Conservation (phyloP, 1,284 basidiomycete genomes). For the Pholiota adiposa region DNA sequence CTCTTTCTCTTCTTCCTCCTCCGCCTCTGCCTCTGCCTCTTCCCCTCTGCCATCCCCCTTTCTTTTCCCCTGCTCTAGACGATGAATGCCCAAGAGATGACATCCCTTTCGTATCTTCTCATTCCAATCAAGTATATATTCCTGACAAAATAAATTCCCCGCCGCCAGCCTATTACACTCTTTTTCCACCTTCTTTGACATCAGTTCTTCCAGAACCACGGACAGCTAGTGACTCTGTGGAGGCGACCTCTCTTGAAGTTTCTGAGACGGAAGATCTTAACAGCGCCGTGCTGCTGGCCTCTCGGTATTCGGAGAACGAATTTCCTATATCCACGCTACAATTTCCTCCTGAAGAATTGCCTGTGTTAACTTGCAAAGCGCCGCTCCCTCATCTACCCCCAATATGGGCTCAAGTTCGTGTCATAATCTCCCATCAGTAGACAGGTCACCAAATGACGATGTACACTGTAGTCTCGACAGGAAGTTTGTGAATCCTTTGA, state of each 20-base stretch:
- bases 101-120: too few species aligned
- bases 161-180: not conserved
- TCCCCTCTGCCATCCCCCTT: too few species aligned
- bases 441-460: not conserved
- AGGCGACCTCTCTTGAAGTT: too few species aligned
- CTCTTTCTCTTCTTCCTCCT: not conserved
- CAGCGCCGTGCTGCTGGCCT: not conserved
- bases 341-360: not conserved
- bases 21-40: not conserved
- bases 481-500: conserved; percentile 79
- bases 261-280: not conserved
- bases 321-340: not conserved
- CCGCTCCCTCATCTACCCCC: conserved; percentile 43
- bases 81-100: too few species aligned
- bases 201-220: not conserved
- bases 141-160: too few species aligned
- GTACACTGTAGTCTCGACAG: conserved; percentile 73
- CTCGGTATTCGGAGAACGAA: not conserved
- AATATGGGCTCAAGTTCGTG: conserved; percentile 56
- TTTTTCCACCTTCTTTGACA: not conserved
- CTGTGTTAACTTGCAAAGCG: conserved; percentile 28
- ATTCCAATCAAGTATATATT: too few species aligned
- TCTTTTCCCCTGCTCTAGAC: too few species aligned
- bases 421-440: not conserved
- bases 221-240: too few species aligned